Evolutionary conservation across 1,139 yeast species (phyloP), one percentile per base, ranked within the genome.

Genomic region (Kodamaea fungicola): DNA sequence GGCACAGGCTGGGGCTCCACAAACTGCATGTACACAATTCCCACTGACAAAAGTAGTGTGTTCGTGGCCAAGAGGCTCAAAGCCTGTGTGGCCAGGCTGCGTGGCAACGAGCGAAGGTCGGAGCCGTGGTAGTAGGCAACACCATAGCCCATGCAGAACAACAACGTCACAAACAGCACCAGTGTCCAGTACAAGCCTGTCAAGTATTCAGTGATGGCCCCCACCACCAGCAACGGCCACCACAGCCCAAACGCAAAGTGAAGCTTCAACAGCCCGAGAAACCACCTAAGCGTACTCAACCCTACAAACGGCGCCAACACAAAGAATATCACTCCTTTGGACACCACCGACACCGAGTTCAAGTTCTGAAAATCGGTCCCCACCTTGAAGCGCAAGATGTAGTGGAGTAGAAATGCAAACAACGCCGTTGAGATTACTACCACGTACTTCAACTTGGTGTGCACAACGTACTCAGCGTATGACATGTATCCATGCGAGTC

Each of bases 141-240:
- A 1, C 73, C 73, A 39, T 59, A 64, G 1, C 73, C 73, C 71
- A 64, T 64, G 30, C 67, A 44, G 41, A 67, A 64, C 24, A 64
- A 39, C 27, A 64, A 53, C n/a, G 54, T 37, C 28, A 53, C 42
- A 34, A 45, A 54, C 9, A 33, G 30, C 34, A 46, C 25, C 19
- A 49, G 41, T 9, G 37, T 27, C 7, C 21, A 21, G 30, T 42
- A 44, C 22, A 40, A 33, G 21, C 10, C 8, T n/a, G 12, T 29
- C 19, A 42, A 12, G 43, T 38, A 44, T 4, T 22, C 13, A 8
- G 26, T 29, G 7, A 33, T 9, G 23, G 26, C 29, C 25, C 10
- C 27, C 30, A 31, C 16, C 22, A 43, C 28, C 4, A 19, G n/a
- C 16, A 31, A 32, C 30, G 33, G 31, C 24, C 38, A 30, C 22